Base-by-base conservation (phyloP, 2,329 filamentous ascomycete genomes). In the Scedosporium apiospermum region DNA sequence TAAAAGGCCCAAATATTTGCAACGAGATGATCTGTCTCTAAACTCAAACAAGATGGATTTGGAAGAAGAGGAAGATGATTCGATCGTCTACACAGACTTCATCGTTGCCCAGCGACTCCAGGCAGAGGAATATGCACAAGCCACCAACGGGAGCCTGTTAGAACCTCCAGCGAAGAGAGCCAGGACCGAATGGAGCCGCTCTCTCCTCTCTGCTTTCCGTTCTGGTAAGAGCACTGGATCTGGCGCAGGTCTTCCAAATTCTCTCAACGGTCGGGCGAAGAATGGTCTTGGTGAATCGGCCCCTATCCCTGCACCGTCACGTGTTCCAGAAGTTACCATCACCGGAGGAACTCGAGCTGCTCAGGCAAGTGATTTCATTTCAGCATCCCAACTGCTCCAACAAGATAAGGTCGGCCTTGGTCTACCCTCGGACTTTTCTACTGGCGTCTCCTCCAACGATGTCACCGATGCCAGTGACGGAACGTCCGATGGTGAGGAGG, bases 11-110 rank as follows among this genome's bases (percentile, higher is more conserved):
- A 57, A 49, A 16, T 38, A 57, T 42, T 53, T 62, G 14, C 51
- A 42, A 21, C 60, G 60, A 7, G 86, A 80, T 72, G 74, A 80
- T 59, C 82, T 77, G 65, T 76, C 81, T 2, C 71, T 84, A 68
- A 74, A 73, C 44, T 63, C 75, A 3, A 74, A n/a, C 51, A 55
- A 30, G 30, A 21, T 34, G 27, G 44, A 53, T 16, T 26, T 41
- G 9, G 71, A 77, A 2, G 73, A 75, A 0, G 74, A 77, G 0
- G 70, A 70, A 34, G 67, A 68, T 3, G 63, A 68, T 55, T 66
- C 65, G 2, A 69, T 69, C 21, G 44, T 65, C 5, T 70, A 67
- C 10, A 65, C 66, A 14, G 70, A 75, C 61, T 72, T 68, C 12
- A 64, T 68, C 46, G 65, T 70, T 27, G 76, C 76, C 49, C 72